Percentiles rank a stretch among this genome's conserved stretches.
These are phyloP conservation scores for Dalbergia cultrata DNA, from an alignment of 306 rosid genomes.

Conservation along the genomic window DNA sequence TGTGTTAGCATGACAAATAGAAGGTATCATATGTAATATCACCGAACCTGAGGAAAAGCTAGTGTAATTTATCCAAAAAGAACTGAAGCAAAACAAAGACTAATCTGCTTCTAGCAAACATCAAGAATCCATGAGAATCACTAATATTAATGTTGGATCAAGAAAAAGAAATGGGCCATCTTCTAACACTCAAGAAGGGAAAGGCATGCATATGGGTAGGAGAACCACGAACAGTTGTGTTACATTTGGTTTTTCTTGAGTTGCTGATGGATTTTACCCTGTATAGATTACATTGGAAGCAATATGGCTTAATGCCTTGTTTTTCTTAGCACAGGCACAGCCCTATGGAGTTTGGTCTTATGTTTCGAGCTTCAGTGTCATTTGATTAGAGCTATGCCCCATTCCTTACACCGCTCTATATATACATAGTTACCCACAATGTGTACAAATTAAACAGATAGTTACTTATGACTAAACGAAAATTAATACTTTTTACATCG, in stretches of 20 bases:
- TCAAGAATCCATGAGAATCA: conserved; percentile 17
- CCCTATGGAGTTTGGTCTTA: neutral
- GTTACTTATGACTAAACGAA: neutral
- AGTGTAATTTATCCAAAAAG: neutral
- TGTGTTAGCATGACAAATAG: too few relatives aligned
- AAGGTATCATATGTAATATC: too few relatives aligned
- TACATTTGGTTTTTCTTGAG: neutral
- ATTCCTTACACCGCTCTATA: conserved; percentile 13
- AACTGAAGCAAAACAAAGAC: neutral
- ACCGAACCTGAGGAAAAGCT: too few relatives aligned
- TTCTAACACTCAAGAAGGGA: neutral
- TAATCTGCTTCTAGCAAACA: conserved; percentile 10
- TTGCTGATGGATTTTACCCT: neutral
- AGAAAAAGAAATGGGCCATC: neutral
- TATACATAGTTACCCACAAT: neutral
- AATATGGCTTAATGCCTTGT: conserved; percentile 12
- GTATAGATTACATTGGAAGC: neutral
- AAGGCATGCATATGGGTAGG: neutral
- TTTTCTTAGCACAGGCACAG: neutral
- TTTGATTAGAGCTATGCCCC: conserved; percentile 16
- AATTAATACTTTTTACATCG: neutral
- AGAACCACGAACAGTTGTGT: too few relatives aligned
- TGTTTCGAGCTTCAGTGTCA: conserved; percentile 15
- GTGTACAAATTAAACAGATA: conserved; percentile 1
- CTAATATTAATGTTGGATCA: neutral